Conservation (phyloP, 805 yeast species). For the Metschnikowia vanudenii region DNA sequence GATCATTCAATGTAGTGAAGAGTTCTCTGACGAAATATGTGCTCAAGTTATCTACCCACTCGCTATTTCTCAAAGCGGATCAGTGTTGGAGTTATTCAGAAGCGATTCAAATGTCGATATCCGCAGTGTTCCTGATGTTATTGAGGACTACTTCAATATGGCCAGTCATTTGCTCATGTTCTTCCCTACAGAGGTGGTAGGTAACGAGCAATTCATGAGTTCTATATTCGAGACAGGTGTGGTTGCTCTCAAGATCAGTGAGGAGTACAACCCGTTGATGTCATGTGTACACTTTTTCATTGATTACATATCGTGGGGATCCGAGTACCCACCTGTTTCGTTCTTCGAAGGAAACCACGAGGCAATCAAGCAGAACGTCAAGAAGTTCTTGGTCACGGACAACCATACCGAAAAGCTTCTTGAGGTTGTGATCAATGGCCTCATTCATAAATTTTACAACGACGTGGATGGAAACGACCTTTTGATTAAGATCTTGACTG, state of each 20-base stretch:
- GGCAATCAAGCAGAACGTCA: conserved; percentile 53
- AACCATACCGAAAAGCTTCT: conserved; percentile 59
- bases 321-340: conserved; percentile 75
- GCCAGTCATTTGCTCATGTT: conserved; percentile 74
- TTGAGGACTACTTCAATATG: conserved; percentile 87
- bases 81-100: conserved; percentile 49
- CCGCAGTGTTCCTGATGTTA: conserved; percentile 57
- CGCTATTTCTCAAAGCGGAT: conserved; percentile 60
- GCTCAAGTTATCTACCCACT: conserved; percentile 70
- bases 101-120: conserved; percentile 26
- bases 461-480: conserved; percentile 80
- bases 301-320: conserved; percentile 85
- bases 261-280: conserved; percentile 69
- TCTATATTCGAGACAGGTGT: conserved; percentile 60
- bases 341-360: conserved; percentile 44
- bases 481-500: conserved; percentile 59
- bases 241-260: conserved; percentile 47
- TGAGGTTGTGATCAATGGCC: conserved; percentile 56
- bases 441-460: conserved; percentile 66
- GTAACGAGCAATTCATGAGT: conserved; percentile 44
- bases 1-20: conserved; percentile 51
- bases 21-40: conserved; percentile 60
- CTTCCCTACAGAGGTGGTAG: conserved; percentile 55
- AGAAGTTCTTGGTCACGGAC: conserved; percentile 40
- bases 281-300: conserved; percentile 73